Percentiles rank a stretch among this genome's conserved stretches.
Conservation (phyloP, 177 flowering plant genomes). For the Telopea speciosissima region DNA sequence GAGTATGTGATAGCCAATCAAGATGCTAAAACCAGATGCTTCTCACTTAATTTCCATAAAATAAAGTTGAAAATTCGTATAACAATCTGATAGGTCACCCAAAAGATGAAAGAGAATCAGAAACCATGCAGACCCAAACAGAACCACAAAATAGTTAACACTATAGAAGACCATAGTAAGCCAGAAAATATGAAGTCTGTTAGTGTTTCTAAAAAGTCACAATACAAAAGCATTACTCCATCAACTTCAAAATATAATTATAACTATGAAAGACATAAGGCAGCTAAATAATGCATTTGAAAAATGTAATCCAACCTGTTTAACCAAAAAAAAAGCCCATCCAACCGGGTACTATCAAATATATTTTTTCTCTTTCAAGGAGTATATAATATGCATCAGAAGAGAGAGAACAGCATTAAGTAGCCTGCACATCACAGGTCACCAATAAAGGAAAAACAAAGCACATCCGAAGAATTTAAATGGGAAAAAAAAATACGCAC, state of each 20-base stretch:
- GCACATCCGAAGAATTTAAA: background rate
- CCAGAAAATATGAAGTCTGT: background rate
- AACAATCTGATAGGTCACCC: background rate
- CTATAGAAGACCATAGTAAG: background rate
- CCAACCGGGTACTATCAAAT: too few relatives aligned
- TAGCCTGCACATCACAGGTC: background rate
- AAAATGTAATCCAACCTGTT: background rate
- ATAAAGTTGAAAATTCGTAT: background rate
- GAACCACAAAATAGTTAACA: background rate
- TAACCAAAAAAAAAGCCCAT: background rate
- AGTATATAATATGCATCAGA: background rate
- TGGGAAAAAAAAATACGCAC: slow-evolving; percentile 5
- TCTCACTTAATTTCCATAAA: background rate
- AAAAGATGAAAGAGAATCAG: background rate
- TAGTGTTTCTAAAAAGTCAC: background rate
- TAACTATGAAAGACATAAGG: background rate
- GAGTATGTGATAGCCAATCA: background rate
- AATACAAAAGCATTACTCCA: background rate
- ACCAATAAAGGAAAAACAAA: background rate
- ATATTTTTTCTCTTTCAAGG: too few relatives aligned
- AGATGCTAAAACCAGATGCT: background rate
- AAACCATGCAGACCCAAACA: background rate
- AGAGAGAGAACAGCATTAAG: background rate
- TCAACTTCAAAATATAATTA: background rate
- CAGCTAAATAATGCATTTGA: background rate